Evolutionary conservation across 176 grass and related monocot genomes (phyloP).

Genomic region (Triticum monococcum): DNA sequence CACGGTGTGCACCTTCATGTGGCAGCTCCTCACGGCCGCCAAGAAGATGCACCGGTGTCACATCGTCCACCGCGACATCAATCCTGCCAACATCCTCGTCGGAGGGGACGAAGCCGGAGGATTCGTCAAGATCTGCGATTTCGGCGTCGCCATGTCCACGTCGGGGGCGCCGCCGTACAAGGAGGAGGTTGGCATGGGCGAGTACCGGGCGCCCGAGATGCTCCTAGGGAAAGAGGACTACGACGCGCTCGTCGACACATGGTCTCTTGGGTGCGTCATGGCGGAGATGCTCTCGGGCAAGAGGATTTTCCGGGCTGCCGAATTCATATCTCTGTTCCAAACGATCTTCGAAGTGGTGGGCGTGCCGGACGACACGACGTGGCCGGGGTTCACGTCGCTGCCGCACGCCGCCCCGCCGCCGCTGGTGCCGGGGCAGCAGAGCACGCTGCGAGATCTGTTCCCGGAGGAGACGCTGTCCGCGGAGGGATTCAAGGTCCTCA

Average conservation of each 20-base stretch:
- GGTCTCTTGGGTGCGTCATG: neutral
- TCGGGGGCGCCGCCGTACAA: neutral
- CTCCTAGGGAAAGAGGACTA: neutral
- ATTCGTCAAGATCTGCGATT: neutral
- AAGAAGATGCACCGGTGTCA: neutral
- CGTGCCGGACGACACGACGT: neutral
- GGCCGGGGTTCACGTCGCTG: neutral
- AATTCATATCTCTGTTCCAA: neutral
- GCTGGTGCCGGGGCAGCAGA: neutral
- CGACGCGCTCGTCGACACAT: neutral
- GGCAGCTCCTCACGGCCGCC: neutral
- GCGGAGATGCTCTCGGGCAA: neutral
- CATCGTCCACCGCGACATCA: neutral
- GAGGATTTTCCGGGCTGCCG: neutral
- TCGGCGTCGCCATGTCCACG: neutral
- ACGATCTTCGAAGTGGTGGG: neutral
- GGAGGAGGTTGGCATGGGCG: neutral
- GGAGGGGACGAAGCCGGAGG: too few species aligned
- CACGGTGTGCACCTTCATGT: neutral
- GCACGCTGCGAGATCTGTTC: conserved; percentile 3
- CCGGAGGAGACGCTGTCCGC: neutral
- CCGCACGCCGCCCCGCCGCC: neutral
- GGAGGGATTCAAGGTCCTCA: neutral
- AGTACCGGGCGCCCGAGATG: neutral
- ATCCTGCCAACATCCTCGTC: neutral